Conservation (phyloP, 106 monocot species). For the Dendrobium officinale region DNA sequence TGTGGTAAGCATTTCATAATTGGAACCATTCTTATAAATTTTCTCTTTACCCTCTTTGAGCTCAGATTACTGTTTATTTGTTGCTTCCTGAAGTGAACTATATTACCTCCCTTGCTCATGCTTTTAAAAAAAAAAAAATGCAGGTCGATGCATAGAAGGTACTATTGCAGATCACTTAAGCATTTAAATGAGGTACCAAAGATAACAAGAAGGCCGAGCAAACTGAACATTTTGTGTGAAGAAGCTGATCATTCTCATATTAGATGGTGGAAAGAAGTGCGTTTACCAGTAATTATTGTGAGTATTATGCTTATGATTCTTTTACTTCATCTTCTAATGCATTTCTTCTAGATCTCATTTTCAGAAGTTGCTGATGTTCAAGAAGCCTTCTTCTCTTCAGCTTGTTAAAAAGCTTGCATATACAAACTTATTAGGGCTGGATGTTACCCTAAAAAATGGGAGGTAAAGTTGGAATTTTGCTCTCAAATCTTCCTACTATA, state of each 20-base stretch:
- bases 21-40: neutral
- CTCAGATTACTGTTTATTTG: neutral
- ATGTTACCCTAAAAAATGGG: slow-evolving; percentile 76
- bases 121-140: neutral
- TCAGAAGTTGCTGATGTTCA: slow-evolving; percentile 83
- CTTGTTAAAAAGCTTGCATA: slow-evolving; percentile 56
- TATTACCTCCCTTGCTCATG: neutral
- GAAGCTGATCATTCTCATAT: slow-evolving; percentile 51
- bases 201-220: slow-evolving; percentile 29
- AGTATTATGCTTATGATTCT: neutral
- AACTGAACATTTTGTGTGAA: slow-evolving; percentile 20
- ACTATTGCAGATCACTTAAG: slow-evolving; percentile 27
- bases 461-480: slow-evolving; percentile 36
- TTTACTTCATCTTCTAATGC: neutral
- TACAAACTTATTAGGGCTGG: slow-evolving; percentile 84
- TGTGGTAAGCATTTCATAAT: neutral
- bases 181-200: slow-evolving; percentile 22
- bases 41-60: slow-evolving; percentile 2
- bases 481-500: neutral
- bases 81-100: neutral
- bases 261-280: slow-evolving; percentile 92
- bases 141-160: slow-evolving; percentile 31
- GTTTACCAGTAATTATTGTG: neutral
- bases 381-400: slow-evolving; percentile 77
- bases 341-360: slow-evolving; percentile 8